These are phyloP conservation scores for Hypoxylon subgilvum DNA, from an alignment of 495 filamentous ascomycete species.

Conservation along the genomic window DNA sequence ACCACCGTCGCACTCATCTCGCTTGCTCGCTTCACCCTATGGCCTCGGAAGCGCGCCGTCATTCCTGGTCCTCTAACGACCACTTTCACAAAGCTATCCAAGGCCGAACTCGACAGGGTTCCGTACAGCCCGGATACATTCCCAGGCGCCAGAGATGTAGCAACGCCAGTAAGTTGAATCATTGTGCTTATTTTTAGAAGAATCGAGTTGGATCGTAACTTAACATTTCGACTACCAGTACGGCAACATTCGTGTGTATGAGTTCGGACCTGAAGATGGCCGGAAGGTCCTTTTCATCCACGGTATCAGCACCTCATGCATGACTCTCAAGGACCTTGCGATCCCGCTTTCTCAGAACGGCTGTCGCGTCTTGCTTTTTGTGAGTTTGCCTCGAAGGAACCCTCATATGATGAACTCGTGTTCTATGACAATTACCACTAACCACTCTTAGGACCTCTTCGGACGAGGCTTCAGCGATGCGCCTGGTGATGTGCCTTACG, in stretches of 20 bases:
- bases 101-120: constrained; percentile 39
- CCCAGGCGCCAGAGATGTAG: constrained; percentile 53
- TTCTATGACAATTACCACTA: not conserved
- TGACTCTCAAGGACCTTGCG: constrained; percentile 71
- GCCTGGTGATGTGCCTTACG: constrained; percentile 69
- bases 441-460: constrained; percentile 62
- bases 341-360: constrained; percentile 72
- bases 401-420: not conserved
- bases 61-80: constrained; percentile 48
- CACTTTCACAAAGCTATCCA: constrained; percentile 38
- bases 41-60: constrained; percentile 43
- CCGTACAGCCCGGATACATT: constrained; percentile 49
- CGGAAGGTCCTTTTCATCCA: constrained; percentile 82
- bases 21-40: constrained; percentile 40
- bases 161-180: constrained; percentile 45
- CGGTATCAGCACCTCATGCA: constrained; percentile 84
- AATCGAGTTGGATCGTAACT: not conserved
- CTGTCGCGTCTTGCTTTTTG: constrained; percentile 83
- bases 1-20: constrained; percentile 41
- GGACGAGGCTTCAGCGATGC: constrained; percentile 80
- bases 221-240: constrained; percentile 59
- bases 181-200: not conserved
- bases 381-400: constrained; percentile 10
- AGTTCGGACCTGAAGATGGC: constrained; percentile 85
- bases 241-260: constrained; percentile 81